Evolutionary conservation across 2,329 filamentous ascomycete species (phyloP).

Genomic region (Acephala macrosclerotiorum): DNA sequence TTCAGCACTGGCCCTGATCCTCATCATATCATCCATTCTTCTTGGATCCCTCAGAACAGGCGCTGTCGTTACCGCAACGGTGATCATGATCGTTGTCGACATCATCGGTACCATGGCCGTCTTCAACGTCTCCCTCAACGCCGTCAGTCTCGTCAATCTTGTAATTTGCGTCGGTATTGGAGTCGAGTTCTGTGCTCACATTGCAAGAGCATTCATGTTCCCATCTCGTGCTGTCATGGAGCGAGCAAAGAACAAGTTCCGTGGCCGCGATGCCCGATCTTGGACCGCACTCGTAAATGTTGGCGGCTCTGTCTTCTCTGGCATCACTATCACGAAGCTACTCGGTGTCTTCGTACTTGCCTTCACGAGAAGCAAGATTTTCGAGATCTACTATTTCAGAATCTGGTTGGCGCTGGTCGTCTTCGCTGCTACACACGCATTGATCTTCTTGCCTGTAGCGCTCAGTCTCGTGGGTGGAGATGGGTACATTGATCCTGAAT

Average conservation of each 20-base stretch:
- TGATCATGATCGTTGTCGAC: constrained; percentile 92
- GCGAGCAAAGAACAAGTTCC: constrained; percentile 77
- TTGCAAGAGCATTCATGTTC: constrained; percentile 95
- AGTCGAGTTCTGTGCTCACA: constrained; percentile 97
- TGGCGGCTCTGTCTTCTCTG: constrained; percentile 91
- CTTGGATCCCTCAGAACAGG: constrained; percentile 86
- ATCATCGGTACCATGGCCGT: constrained; percentile 96
- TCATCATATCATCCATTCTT: constrained; percentile 79
- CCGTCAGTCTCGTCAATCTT: constrained; percentile 92
- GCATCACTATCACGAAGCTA: constrained; percentile 95
- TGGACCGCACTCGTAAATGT: constrained; percentile 97
- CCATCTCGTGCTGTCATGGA: constrained; percentile 85
- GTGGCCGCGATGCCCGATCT: constrained; percentile 82
- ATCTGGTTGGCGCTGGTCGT: constrained; percentile 93
- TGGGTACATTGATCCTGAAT: constrained; percentile 88
- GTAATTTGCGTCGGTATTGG: constrained; percentile 97
- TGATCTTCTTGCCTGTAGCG: constrained; percentile 90
- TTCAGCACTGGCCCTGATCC: constrained; percentile 85
- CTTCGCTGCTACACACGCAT: constrained; percentile 86
- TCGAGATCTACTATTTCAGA: constrained; percentile 98
- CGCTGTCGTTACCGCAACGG: constrained; percentile 82
- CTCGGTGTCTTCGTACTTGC: constrained; percentile 91
- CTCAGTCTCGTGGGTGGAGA: constrained; percentile 85
- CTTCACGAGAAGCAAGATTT: constrained; percentile 97
- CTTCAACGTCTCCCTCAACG: constrained; percentile 88